phyloP scores from a whole-genome alignment of 805 yeast species.

The Candida chilensis region DNA sequence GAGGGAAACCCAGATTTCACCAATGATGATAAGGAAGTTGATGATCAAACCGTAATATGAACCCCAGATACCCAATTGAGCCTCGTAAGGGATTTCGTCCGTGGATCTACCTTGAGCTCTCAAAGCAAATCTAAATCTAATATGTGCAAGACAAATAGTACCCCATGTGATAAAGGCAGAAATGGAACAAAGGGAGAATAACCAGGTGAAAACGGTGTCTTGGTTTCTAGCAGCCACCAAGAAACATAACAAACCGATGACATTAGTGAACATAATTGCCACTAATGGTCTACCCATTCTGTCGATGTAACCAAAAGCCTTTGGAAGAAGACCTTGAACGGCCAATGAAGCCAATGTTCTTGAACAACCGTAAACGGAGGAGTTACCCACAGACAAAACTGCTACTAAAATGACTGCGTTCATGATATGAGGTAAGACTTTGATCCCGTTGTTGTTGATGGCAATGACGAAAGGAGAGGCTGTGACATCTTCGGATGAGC shows the following conservation, averaged over 20 bases:
- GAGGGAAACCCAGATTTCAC: conserved; percentile 78
- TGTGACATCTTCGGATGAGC: conserved; percentile 38
- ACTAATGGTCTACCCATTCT: conserved; percentile 59
- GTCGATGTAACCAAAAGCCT: conserved; percentile 44
- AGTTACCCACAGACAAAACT: conserved; percentile 69
- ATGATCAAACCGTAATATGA: conserved; percentile 53
- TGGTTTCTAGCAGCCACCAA: conserved; percentile 44
- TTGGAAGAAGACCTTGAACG: conserved; percentile 63
- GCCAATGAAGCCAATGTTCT: conserved; percentile 63
- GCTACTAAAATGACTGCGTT: conserved; percentile 68
- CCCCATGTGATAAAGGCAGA: conserved; percentile 59
- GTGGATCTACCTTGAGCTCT: conserved; percentile 54
- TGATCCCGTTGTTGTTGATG: conserved; percentile 49
- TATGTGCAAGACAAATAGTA: conserved; percentile 48
- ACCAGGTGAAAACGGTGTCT: conserved; percentile 54
- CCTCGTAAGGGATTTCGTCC: conserved; percentile 56
- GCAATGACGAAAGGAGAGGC: conserved; percentile 78
- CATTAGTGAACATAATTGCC: conserved; percentile 39
- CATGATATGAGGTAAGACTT: conserved; percentile 61
- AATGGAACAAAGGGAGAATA: conserved; percentile 54
- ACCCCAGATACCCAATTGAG: conserved; percentile 64
- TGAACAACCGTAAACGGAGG: conserved; percentile 66
- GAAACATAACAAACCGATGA: conserved; percentile 51
- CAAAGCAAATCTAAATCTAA: conserved; percentile 51
- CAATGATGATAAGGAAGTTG: conserved; percentile 52